phyloP scores from a whole-genome alignment of 257 asterid species.

The Jaltomata sinuosa region DNA sequence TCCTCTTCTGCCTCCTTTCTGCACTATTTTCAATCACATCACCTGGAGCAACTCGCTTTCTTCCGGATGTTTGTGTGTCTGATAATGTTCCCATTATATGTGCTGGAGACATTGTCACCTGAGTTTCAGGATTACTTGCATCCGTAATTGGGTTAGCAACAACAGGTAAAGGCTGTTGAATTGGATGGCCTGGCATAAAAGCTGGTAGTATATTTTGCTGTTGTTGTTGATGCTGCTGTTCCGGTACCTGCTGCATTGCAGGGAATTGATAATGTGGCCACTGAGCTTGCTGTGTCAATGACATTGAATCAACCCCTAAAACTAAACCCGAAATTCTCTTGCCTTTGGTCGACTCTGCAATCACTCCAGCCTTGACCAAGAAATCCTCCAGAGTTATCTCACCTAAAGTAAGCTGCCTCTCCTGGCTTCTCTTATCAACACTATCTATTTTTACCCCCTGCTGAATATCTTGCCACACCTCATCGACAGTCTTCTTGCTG shows the following conservation, averaged over 20 bases:
- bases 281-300: conserved; percentile 42
- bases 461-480: conserved; percentile 93
- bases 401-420: conserved; percentile 48
- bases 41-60: conserved; percentile 63
- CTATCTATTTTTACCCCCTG: conserved; percentile 41
- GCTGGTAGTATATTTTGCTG: conserved; percentile 26
- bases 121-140: conserved; percentile 40
- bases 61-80: conserved; percentile 58
- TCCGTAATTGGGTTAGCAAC: conserved; percentile 47
- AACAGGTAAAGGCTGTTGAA: conserved; percentile 42
- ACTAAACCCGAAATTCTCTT: conserved; percentile 23
- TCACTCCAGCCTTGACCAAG: conserved; percentile 91
- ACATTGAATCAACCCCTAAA: conserved; percentile 25
- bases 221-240: conserved; percentile 5
- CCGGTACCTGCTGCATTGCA: conserved; percentile 27
- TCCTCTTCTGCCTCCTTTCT: conserved; percentile 91
- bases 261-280: conserved; percentile 63
- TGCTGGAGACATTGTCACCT: conserved; percentile 49
- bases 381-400: conserved; percentile 91
- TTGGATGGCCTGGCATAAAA: conserved; percentile 43
- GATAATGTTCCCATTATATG: conserved; percentile 56
- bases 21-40: conserved; percentile 63
- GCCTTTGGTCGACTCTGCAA: conserved; percentile 38
- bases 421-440: conserved; percentile 41
- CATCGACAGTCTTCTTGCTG: conserved; percentile 84